Conservation (phyloP, 2,329 filamentous ascomycete genomes). For the Capronia coronata region DNA sequence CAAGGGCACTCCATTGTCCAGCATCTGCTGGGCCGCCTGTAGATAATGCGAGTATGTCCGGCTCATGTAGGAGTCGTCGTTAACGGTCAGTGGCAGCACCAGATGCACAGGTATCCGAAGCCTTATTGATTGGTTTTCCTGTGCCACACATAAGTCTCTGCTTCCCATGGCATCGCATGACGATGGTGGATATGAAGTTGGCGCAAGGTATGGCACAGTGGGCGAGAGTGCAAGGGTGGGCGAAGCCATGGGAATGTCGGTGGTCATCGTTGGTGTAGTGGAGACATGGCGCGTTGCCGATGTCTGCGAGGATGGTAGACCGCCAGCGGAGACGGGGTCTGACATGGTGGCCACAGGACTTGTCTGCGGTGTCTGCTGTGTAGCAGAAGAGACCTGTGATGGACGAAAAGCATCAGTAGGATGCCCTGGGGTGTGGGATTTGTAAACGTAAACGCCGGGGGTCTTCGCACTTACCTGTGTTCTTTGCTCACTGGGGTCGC, state of each 20-base stretch:
- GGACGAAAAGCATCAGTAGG: background rate
- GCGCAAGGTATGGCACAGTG: conserved; percentile 9
- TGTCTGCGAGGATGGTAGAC: background rate
- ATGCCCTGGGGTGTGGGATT: background rate
- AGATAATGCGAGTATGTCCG: conserved; percentile 21
- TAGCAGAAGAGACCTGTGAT: background rate
- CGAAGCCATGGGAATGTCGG: background rate
- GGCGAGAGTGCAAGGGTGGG: conserved; percentile 1
- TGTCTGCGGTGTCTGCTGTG: background rate
- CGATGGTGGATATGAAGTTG: background rate
- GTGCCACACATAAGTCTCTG: conserved; percentile 19
- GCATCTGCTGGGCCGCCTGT: conserved; percentile 18
- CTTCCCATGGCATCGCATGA: background rate
- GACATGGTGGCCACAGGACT: background rate
- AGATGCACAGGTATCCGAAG: conserved; percentile 20
- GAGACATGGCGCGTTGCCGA: background rate
- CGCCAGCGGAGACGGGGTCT: background rate
- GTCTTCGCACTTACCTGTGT: background rate
- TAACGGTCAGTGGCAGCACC: conserved; percentile 16
- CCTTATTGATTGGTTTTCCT: conserved; percentile 11
- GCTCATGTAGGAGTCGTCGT: conserved; percentile 21
- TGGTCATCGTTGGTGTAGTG: background rate
- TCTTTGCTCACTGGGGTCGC: background rate
- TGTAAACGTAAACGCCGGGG: background rate
- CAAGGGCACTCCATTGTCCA: conserved; percentile 8